A percentile compares a stretch with the other conserved stretches of the same genome.
Evolutionary conservation across 1,284 basidiomycete genomes (phyloP).

Genomic region (Amylostereum chailletii): DNA sequence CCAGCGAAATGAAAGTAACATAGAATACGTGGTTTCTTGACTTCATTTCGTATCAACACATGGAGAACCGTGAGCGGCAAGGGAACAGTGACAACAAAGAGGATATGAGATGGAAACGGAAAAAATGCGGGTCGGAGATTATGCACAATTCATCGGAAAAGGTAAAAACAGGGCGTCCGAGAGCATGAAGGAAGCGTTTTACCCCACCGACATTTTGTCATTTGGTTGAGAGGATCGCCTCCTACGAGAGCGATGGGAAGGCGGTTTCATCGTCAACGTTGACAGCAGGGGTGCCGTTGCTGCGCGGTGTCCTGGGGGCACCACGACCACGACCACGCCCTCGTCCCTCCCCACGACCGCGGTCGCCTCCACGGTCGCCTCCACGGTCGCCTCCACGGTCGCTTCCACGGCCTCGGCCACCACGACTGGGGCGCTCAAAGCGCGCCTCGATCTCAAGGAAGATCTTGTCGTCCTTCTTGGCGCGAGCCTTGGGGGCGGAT

Average conservation of each 20-base stretch:
- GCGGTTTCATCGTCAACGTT: constrained; percentile 73
- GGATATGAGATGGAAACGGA: constrained; percentile 4
- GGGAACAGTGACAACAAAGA: not conserved
- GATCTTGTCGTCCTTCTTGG: constrained; percentile 74
- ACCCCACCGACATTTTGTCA: not conserved
- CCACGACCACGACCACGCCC: constrained; percentile 26
- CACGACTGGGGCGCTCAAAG: constrained; percentile 64
- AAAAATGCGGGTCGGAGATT: constrained; percentile 2
- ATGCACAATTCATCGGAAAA: constrained; percentile 10
- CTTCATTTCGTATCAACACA: not conserved
- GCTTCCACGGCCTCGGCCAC: constrained; percentile 30
- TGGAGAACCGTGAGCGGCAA: not conserved
- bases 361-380: constrained; percentile 31
- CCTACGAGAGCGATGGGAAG: constrained; percentile 75
- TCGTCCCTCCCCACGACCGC: constrained; percentile 22
- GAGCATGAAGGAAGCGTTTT: not conserved
- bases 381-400: constrained; percentile 30
- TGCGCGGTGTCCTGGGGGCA: constrained; percentile 9
- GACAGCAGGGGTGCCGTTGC: constrained; percentile 31
- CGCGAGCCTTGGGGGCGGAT: constrained; percentile 47
- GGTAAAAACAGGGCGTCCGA: constrained; percentile 8
- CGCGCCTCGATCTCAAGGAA: constrained; percentile 72
- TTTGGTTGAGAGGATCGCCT: not conserved
- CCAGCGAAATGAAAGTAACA: too few relatives aligned
- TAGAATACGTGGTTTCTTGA: not conserved